A percentile compares a stretch with the other conserved stretches of the same genome.
Conservation (phyloP, 257 asterid species). For the Lavandula angustifolia region DNA sequence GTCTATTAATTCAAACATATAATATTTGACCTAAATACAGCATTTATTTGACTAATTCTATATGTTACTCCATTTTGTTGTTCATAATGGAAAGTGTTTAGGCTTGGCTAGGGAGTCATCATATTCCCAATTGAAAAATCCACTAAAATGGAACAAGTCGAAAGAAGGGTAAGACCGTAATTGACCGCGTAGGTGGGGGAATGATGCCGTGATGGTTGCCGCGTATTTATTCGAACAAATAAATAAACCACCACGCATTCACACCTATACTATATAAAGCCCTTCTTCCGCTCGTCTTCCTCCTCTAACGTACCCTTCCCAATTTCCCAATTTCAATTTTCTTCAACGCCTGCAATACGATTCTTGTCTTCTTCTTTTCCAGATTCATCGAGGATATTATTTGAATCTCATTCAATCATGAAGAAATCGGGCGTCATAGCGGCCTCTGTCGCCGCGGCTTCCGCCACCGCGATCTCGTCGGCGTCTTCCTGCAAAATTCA, state of each 20-base stretch:
- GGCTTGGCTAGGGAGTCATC: too few relatives aligned
- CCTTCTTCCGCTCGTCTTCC: slow-evolving; percentile 1
- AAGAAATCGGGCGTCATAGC: slow-evolving; percentile 59
- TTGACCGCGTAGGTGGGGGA: background rate
- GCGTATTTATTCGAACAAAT: slow-evolving; percentile 42
- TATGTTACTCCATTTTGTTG: too few relatives aligned
- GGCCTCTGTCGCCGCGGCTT: slow-evolving; percentile 63
- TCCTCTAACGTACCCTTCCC: slow-evolving; percentile 16
- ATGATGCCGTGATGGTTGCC: slow-evolving; percentile 33
- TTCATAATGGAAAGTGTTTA: too few relatives aligned
- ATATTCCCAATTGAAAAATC: too few relatives aligned
- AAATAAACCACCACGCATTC: slow-evolving; percentile 21
- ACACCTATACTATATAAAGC: background rate
- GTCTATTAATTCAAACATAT: too few relatives aligned
- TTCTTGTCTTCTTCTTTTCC: background rate
- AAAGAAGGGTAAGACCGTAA: slow-evolving; percentile 31
- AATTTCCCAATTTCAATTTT: background rate
- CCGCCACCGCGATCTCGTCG: slow-evolving; percentile 55
- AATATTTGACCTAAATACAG: too few relatives aligned
- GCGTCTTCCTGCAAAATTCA: slow-evolving; percentile 47
- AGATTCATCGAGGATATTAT: slow-evolving; percentile 14
- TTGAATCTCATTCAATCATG: slow-evolving; percentile 35
- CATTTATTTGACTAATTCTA: too few relatives aligned
- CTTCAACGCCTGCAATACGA: background rate
- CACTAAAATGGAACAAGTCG: slow-evolving; percentile 2